These are phyloP conservation scores for Candida piceae DNA, from an alignment of 805 yeast genomes.

Conservation along the genomic window DNA sequence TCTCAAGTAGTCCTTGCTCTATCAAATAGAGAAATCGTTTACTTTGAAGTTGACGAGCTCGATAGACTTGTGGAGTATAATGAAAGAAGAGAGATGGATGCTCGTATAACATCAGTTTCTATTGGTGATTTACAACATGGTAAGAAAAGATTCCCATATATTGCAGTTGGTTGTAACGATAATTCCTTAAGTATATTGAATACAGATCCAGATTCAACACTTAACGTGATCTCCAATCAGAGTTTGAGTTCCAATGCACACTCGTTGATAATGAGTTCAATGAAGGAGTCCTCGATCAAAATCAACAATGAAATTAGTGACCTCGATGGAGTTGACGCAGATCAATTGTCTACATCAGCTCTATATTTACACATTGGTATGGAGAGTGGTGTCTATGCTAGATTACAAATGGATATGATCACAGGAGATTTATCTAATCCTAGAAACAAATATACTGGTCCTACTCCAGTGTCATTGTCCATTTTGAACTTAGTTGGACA, in stretches of 20 bases:
- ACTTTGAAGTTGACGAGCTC: constrained; percentile 70
- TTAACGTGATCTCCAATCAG: constrained; percentile 61
- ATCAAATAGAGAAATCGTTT: constrained; percentile 69
- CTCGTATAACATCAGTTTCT: constrained; percentile 44
- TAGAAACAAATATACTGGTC: constrained; percentile 68
- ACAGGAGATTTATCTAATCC: constrained; percentile 64
- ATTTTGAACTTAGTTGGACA: constrained; percentile 28
- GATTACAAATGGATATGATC: constrained; percentile 49
- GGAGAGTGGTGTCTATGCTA: constrained; percentile 74
- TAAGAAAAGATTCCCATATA: constrained; percentile 44
- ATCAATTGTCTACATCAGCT: constrained; percentile 5
- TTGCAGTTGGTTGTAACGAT: constrained; percentile 72
- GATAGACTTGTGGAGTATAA: constrained; percentile 70
- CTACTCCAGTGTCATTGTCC: constrained; percentile 52
- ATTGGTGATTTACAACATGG: constrained; percentile 47
- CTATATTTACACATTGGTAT: constrained; percentile 69
- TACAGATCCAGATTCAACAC: constrained; percentile 50
- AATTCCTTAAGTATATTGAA: constrained; percentile 65
- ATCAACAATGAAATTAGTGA: constrained; percentile 9
- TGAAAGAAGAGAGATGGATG: constrained; percentile 49
- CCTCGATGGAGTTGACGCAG: constrained; percentile 11
- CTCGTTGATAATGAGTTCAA: constrained; percentile 27
- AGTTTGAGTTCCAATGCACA: constrained; percentile 46
- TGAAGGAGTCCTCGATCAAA: constrained; percentile 10
- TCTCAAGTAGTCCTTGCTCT: constrained; percentile 68